Evolutionary conservation across 225 moss, liverwort and hornwort species (phyloP), one percentile per base, ranked within the genome.

Genomic region (Ulota crispa): DNA sequence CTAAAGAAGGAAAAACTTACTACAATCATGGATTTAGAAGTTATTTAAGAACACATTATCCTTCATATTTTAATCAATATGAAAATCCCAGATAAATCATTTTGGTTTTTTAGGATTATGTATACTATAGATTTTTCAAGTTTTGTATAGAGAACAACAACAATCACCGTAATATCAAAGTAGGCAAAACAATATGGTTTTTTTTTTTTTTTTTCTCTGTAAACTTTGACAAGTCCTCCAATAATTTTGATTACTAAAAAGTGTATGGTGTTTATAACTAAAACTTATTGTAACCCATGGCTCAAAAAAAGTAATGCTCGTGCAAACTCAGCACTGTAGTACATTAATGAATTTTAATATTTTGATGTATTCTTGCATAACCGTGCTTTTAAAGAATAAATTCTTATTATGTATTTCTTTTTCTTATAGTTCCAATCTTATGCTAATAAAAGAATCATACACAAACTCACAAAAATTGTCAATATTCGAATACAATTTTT

Each of bases 1-100:
- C 83, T 12, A 86, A 83, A 50, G 88, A 88, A 64, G 88, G 88
- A 1, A 86, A 70, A 41, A 39, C 14, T 41, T 88, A 86, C 39
- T 81, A 88, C 16, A 78, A 88, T 36, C 85, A 88, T 59, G 7
- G 0, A 1, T 5, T 86, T 13, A 76, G 88, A 21, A 36, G 24
- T 55, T 88, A 83, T 9, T 64, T 88, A 37, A 84, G 13, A 82
- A 70, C 20, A 8, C 65, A 79, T 64, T 81, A 87, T 65, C 70
- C 70, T 0, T 84, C 57, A 8, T 75, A 78, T 52, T 87, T 78
- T 31, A 74, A 74, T 31, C 75, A 75, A 28, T 68, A 81, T 21
- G 31, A 81, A 47, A 67, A 72, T 30, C 36, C 23, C 45, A 72
- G 73, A 45, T 77, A 1, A 36, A 3, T 0, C 0, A 0, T 7